Conservation (phyloP, 2,329 filamentous ascomycete genomes). For the Stachybotrys elegans region DNA sequence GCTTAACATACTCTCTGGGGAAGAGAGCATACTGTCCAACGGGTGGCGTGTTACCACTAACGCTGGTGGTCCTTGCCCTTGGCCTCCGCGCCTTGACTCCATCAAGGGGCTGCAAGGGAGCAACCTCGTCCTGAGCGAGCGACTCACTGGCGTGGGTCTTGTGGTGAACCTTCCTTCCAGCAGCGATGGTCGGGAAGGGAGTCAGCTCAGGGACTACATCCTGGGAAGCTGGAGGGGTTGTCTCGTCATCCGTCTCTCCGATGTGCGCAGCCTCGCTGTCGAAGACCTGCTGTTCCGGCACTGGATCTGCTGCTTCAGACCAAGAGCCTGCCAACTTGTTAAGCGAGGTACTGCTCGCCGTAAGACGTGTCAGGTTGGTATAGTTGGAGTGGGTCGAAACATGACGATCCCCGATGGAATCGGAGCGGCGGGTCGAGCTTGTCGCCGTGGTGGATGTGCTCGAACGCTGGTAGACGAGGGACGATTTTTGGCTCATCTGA, state of each 20-base stretch:
- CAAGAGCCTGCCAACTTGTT: conserved; percentile 27
- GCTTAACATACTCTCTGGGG: conserved; percentile 29
- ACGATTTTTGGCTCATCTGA: conserved; percentile 12
- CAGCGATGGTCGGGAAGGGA: conserved; percentile 17
- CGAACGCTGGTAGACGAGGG: conserved; percentile 36
- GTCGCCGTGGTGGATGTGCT: conserved; percentile 53
- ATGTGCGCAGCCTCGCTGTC: conserved; percentile 3
- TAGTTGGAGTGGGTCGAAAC: conserved; percentile 48
- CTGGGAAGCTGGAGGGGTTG: conserved; percentile 15
- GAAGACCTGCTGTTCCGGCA: conserved; percentile 13
- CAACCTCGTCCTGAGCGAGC: conserved; percentile 22
- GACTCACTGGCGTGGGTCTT: conserved; percentile 34
- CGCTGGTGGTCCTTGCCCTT: conserved; percentile 41
- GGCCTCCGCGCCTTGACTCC: conserved; percentile 25
- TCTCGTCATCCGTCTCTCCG: conserved; percentile 15
- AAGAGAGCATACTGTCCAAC: conserved; percentile 44
- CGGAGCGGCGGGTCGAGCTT: conserved; percentile 39
- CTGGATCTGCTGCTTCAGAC: conserved; percentile 24
- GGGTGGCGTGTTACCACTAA: conserved; percentile 35
- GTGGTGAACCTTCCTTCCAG: conserved; percentile 21
- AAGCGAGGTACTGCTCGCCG: conserved; percentile 44
- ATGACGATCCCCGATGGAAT: conserved; percentile 46
- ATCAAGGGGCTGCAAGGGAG: conserved; percentile 24
- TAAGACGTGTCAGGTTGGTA: conserved; percentile 50
- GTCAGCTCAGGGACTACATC: conserved; percentile 30